Evolutionary conservation across 305 asterid genomes (phyloP), one percentile per base, ranked within the genome.

Genomic region (Solanum hybrid): DNA sequence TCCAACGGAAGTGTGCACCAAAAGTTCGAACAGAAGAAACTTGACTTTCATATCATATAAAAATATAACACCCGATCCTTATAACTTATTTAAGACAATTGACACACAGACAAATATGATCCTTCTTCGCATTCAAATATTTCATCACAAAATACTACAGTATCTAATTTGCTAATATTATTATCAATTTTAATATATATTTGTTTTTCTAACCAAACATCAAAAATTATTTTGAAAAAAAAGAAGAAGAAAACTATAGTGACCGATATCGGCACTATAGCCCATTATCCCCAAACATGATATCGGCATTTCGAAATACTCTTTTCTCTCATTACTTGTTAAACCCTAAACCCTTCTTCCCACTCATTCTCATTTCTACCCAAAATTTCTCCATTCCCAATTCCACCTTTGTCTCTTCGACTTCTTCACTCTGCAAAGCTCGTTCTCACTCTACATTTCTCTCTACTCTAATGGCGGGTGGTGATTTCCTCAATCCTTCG

Each of bases 271-370:
- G 46, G 46, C 46, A 39, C 13, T 39, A 39, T 39, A 39, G 46
- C 8, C 75, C 76, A 24, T 11, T 2, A 67, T 24, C 76, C 31
- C 39, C 14, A 75, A 91, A 51, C 69, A 95, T 94, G 97, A 94
- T 92, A 88, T 89, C 92, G 76, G 92, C 76, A 57, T 89, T 91
- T 84, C 93, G 95, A 88, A 93, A 80, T 90, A 93, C 35, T 79
- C 64, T 64, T 39, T 93, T 88, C 89, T 90, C 94, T 91, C 94
- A 73, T 37, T 93, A 93, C 87, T 87, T 90, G 86, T 86, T 91
- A 92, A 93, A 91, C 97, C 95, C 94, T 94, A 95, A 57, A 87
- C 94, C 93, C 92, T 89, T 24, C 57, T 61, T 64, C 89, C 77
- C 89, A 10, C 91, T 83, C 86, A 3, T 77, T 64, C 91, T 90